These are phyloP conservation scores for Solanum gandarillasii DNA, from an alignment of 257 asterid genomes.

Conservation along the genomic window DNA sequence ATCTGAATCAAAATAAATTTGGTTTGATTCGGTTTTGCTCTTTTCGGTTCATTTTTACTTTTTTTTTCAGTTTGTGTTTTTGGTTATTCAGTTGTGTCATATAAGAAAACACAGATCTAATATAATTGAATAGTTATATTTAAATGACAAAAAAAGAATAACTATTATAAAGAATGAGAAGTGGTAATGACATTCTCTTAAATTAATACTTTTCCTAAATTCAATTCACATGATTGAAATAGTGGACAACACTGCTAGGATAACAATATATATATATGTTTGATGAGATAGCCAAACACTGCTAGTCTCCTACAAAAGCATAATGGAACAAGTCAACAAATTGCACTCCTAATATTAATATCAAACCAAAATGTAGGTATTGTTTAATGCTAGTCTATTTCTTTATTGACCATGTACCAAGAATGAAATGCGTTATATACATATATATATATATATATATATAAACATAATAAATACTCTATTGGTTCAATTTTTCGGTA, in stretches of 20 bases:
- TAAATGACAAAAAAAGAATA: neutral
- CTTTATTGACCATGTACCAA: neutral
- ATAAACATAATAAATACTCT: neutral
- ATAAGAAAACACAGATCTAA: neutral
- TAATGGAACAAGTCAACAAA: neutral
- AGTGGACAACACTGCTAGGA: neutral
- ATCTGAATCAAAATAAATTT: neutral
- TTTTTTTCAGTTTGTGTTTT: neutral
- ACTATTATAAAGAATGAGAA: neutral
- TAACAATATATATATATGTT: neutral
- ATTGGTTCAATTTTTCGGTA: neutral
- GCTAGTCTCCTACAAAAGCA: neutral
- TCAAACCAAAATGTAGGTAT: neutral
- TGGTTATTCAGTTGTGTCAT: neutral
- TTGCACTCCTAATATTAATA: neutral
- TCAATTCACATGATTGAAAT: neutral
- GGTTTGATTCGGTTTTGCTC: neutral
- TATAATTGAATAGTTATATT: neutral
- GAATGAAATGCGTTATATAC: neutral
- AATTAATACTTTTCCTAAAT: neutral
- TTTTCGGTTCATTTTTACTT: neutral
- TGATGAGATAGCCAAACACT: neutral
- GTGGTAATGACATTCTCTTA: neutral
- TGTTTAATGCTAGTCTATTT: neutral
- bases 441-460: neutral